These are phyloP conservation scores for Phaeotremella fagi DNA, from an alignment of 768 basidiomycete genomes.

Conservation along the genomic window DNA sequence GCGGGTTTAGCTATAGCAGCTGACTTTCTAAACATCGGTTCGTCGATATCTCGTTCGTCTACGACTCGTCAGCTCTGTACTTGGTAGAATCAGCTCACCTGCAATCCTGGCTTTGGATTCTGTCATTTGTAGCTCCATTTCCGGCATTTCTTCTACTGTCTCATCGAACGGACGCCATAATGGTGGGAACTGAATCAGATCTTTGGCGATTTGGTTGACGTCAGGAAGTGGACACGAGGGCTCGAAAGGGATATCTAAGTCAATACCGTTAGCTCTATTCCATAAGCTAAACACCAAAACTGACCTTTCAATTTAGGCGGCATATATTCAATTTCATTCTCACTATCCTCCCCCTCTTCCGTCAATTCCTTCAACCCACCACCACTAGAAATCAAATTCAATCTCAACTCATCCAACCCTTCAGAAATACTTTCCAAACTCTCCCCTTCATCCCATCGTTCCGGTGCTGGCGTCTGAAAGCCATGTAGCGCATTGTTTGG, in stretches of 20 bases:
- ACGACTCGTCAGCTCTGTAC: neutral
- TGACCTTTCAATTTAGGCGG: conserved; percentile 23
- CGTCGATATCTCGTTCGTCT: conserved; percentile 18
- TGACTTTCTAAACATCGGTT: conserved; percentile 11
- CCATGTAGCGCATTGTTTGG: conserved; percentile 10
- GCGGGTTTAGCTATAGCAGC: neutral
- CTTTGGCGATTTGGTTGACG: neutral
- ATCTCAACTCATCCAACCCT: conserved; percentile 3
- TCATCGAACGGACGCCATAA: conserved; percentile 6
- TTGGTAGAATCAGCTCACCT: neutral
- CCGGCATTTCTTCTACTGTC: neutral
- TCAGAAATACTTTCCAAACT: conserved; percentile 27
- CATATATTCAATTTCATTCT: conserved; percentile 35
- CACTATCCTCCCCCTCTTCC: conserved; percentile 23
- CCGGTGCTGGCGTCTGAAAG: conserved; percentile 26
- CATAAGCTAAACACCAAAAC: neutral
- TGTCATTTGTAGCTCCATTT: neutral
- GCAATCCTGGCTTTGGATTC: neutral
- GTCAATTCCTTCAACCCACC: conserved; percentile 1
- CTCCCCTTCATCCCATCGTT: conserved; percentile 36
- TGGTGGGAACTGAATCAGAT: conserved; percentile 10
- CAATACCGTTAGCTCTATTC: conserved; percentile 4
- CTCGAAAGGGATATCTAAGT: conserved; percentile 22
- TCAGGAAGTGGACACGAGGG: conserved; percentile 12
- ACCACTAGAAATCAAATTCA: neutral